phyloP scores from a whole-genome alignment of 208 protist genomes.

The Novymonas esmeraldas region DNA sequence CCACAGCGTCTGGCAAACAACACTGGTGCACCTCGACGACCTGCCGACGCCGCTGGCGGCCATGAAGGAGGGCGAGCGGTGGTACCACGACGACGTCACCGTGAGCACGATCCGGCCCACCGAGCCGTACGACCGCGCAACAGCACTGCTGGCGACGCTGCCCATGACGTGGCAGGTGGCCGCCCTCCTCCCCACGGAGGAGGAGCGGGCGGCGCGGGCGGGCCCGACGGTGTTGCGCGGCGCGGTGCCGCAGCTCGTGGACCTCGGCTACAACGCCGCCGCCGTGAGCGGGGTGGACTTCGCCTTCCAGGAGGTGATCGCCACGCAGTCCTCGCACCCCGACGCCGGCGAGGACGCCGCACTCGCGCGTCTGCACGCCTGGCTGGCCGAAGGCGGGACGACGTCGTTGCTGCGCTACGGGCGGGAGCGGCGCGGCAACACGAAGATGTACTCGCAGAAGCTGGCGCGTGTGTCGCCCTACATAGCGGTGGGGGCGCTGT shows the following conservation, averaged over 20 bases:
- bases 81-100: constrained; percentile 90
- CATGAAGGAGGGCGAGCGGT: constrained; percentile 87
- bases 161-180: constrained; percentile 24
- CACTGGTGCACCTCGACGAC: constrained; percentile 91
- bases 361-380: constrained; percentile 57
- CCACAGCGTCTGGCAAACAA: constrained; percentile 90
- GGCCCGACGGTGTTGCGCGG: constrained; percentile 53
- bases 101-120: constrained; percentile 80
- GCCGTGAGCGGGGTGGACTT: constrained; percentile 36
- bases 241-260: constrained; percentile 56
- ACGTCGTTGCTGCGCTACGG: constrained; percentile 78
- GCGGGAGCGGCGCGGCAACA: constrained; percentile 70
- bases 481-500: constrained; percentile 73
- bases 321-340: constrained; percentile 73
- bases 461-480: constrained; percentile 83
- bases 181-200: constrained; percentile 42
- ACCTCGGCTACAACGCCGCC: constrained; percentile 72
- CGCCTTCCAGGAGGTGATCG: constrained; percentile 70
- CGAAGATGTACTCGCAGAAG: constrained; percentile 84
- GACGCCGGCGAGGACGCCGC: constrained; percentile 68
- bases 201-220: constrained; percentile 37
- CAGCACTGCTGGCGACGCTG: constrained; percentile 35
- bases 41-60: constrained; percentile 71
- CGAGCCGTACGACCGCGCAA: constrained; percentile 60
- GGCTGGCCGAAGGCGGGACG: constrained; percentile 68